These are phyloP conservation scores for Magnolia officinalis DNA, from an alignment of 164 flowering plant species.

Conservation along the genomic window DNA sequence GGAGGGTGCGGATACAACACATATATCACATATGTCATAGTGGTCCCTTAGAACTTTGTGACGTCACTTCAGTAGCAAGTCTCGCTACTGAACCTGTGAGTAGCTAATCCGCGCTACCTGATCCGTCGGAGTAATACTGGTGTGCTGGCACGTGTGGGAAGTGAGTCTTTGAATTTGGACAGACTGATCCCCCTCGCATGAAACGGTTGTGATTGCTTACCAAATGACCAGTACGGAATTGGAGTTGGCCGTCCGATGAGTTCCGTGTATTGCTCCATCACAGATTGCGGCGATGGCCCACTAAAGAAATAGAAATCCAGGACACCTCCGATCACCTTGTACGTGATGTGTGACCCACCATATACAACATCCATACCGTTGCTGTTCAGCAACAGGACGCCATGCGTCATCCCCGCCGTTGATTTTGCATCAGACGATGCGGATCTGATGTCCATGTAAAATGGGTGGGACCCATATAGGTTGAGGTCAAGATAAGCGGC, in stretches of 20 bases:
- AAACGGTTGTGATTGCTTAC: constrained; percentile 12
- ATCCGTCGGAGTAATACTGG: too few species aligned
- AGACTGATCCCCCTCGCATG: too few species aligned
- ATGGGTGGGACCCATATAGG: constrained; percentile 83
- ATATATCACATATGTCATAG: too few species aligned
- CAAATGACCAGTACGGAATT: constrained; percentile 47
- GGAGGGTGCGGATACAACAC: too few species aligned
- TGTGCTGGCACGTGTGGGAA: too few species aligned
- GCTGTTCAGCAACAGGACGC: constrained; percentile 44
- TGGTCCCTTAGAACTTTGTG: too few species aligned
- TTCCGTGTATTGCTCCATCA: constrained; percentile 32
- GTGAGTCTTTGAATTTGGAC: too few species aligned
- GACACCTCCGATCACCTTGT: constrained; percentile 37
- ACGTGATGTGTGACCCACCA: constrained; percentile 23
- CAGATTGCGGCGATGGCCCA: constrained; percentile 30
- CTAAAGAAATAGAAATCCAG: constrained; percentile 37
- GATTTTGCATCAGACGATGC: constrained; percentile 15
- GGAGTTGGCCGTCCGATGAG: constrained; percentile 38
- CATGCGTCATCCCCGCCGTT: constrained; percentile 40
- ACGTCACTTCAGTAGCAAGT: too few species aligned
- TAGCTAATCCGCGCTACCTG: too few species aligned
- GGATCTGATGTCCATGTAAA: constrained; percentile 67
- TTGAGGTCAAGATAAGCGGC: constrained; percentile 44
- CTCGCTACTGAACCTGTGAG: too few species aligned
- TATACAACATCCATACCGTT: constrained; percentile 39